Base-by-base conservation (phyloP, 306 rosid genomes). In the Vicia faba region DNA sequence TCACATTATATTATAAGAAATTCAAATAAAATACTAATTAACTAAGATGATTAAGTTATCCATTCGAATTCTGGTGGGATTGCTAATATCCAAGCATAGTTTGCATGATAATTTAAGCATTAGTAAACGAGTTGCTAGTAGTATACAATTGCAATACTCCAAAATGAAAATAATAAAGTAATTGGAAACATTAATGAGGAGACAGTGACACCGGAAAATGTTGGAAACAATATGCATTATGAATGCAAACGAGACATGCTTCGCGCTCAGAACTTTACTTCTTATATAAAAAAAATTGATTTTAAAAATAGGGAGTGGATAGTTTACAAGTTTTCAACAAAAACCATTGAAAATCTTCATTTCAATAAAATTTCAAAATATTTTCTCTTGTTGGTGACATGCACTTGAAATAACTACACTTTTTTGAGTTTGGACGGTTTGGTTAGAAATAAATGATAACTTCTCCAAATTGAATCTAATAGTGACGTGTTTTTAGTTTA, bases 171-270 rank as follows among this genome's bases (percentile, higher is more conserved):
- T 10, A 50, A n/a, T 6, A 14, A 61, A 20, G 38, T 19, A 61
- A 31, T 64, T 57, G 39, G 63, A 50, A 31, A 36, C 75, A 74
- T 72, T 75, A 45, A 79, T 75, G 54, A 54, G 83, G 84, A 66
- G 79, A 72, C 83, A 68, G 28, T 41, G 79, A 58, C 80, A 83
- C 55, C 44, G n/a, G 68, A 46, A 67, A 56, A 81, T 76, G 56
- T 65, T 57, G 12, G 35, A 63, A 63, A 65, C 73, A 71, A 61
- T 76, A 56, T 74, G 73, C 73, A 71, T 14, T 19, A 71, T 81
- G 64, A 84, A 81, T 79, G 86, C 86, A 72, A 74, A 57, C 75
- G 79, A 86, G 71, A 75, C 79, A 77, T 71, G 71, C 81, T 64
- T 74, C 79, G 82, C n/a, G 43, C 49, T 67, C 57, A 35, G 48